A percentile compares a stretch with the other conserved stretches of the same genome.
These are phyloP conservation scores for Pestalotiopsis fici DNA, from an alignment of 2,329 filamentous ascomycete genomes.

Conservation along the genomic window DNA sequence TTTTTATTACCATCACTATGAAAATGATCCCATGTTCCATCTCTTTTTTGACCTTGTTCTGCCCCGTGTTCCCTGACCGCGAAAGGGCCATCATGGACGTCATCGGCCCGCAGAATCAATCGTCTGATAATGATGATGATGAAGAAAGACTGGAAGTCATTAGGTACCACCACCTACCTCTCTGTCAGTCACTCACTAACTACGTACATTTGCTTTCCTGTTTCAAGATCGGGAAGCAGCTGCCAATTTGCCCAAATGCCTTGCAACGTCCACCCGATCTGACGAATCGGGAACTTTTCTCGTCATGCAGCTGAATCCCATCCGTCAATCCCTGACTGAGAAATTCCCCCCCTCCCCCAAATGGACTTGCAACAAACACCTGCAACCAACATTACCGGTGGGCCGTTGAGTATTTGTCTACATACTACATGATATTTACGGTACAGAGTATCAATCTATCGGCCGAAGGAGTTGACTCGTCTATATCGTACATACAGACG, in stretches of 20 bases:
- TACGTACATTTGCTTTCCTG: neutral
- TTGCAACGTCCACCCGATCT: neutral
- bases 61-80: neutral
- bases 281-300: neutral
- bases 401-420: no score
- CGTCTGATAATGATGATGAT: neutral
- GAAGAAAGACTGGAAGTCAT: no score
- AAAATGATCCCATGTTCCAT: neutral
- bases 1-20: neutral
- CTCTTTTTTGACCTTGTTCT: neutral
- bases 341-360: neutral
- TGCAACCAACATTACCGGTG: no score
- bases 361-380: no score
- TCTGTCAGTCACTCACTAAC: neutral
- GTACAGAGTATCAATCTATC: no score
- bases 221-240: neutral
- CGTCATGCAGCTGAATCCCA: neutral
- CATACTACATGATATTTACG: no score
- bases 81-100: neutral
- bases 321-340: neutral
- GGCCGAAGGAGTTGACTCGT: no score
- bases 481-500: no score
- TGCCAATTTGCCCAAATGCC: neutral
- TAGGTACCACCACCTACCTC: neutral
- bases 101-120: neutral